Evolutionary conservation across 2,329 filamentous ascomycete genomes (phyloP), one percentile per base, ranked within the genome.

Genomic region (Biscogniauxia mediterranea): DNA sequence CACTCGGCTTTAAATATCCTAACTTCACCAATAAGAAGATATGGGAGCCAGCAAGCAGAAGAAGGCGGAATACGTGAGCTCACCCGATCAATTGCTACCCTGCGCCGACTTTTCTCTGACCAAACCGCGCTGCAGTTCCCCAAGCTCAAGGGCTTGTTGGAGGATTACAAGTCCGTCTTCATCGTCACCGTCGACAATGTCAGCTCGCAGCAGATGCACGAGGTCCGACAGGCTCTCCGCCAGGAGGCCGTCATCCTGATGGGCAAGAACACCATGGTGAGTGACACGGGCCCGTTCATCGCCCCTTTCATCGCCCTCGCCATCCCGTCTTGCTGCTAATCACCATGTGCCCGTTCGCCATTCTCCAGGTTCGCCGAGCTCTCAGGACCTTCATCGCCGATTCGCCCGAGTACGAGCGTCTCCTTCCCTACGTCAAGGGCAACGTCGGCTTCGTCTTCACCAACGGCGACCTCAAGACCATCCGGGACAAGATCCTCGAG

Each of bases 141-240:
- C 82, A 98, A 98, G 93, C 93, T 99, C 81, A 96, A 97, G 90
- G 81, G 81, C 82, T 89, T 98, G 80, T 90, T 99, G 80, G 92
- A 98, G 85, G 89, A 93, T 80, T 98, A 96, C 90, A 88, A 88
- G 81, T 94, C 91, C 77, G 91, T 98, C 85, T 98, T 99, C 92
- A 93, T 99, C 81, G 93, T 97, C 81, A 78, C 88, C 78, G 90
- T 94, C 78, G 92, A 98, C 92, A 99, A 98, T 99, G 95, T 99
- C 89, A 92, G 90, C 81, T 99, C 95, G 74, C 95, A 99, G 89
- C 96, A 99, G 89, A 99, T 99, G 96, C 95, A 99, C 92, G 95
- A 99, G 89, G 98, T 99, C 81, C 91, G 95, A 80, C 83, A 89
- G 76, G 83, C 92, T 76, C 91, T 99, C 80, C 93, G 95, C 80